A percentile compares a stretch with the other conserved stretches of the same genome.
Conservation (phyloP, 2,329 filamentous ascomycete genomes). For the Eutypa lata region DNA sequence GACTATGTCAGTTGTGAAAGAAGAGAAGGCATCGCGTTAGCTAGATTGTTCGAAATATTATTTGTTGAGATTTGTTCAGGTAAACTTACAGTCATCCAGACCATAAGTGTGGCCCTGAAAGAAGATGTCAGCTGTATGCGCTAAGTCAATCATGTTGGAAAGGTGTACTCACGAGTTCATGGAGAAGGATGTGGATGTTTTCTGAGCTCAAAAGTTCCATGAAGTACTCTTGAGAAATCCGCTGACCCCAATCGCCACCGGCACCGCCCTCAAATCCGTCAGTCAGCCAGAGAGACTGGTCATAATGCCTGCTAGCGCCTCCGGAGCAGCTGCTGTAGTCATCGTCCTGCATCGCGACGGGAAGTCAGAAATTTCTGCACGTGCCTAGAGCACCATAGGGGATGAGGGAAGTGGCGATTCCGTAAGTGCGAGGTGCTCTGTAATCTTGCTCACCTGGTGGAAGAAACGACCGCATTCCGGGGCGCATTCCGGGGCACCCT, state of each 20-base stretch:
- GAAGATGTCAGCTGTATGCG: neutral
- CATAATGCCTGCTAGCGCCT: slow-evolving; percentile 38
- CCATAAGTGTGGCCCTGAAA: slow-evolving; percentile 38
- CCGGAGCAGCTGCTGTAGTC: slow-evolving; percentile 38
- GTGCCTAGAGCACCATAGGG: no score
- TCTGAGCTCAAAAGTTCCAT: slow-evolving; percentile 32
- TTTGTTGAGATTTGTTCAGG: neutral
- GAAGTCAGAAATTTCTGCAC: neutral
- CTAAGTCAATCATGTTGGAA: neutral
- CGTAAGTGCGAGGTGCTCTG: no score
- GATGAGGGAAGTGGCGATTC: no score
- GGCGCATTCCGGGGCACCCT: slow-evolving; percentile 39
- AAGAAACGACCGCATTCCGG: slow-evolving; percentile 41
- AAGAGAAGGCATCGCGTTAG: neutral
- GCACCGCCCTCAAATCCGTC: slow-evolving; percentile 41
- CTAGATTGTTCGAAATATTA: neutral
- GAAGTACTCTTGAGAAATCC: slow-evolving; percentile 42
- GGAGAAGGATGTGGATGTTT: slow-evolving; percentile 43
- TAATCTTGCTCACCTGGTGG: slow-evolving; percentile 26
- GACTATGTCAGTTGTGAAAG: neutral
- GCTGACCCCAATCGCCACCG: slow-evolving; percentile 25
- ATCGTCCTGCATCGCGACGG: slow-evolving; percentile 17
- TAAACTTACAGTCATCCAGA: slow-evolving; percentile 33
- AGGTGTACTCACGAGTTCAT: slow-evolving; percentile 31
- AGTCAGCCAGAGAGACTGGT: slow-evolving; percentile 46